Evolutionary conservation across 2,329 filamentous ascomycete genomes (phyloP).

Genomic region (Phyllosticta citriasiana): DNA sequence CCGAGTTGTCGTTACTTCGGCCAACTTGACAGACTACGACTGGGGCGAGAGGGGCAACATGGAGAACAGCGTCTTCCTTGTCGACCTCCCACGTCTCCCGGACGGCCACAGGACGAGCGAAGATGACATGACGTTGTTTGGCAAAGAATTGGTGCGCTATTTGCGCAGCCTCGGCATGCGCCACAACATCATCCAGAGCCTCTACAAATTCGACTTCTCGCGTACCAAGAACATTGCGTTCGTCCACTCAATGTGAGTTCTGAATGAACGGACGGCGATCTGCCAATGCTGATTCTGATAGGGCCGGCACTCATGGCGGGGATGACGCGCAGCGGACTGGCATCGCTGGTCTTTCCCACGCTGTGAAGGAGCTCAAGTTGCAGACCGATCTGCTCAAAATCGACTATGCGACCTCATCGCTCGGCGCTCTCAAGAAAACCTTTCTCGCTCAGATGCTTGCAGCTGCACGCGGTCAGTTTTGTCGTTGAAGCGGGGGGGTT

Average conservation of each 20-base stretch:
- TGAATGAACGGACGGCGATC: conserved; percentile 11
- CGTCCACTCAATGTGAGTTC: conserved; percentile 70
- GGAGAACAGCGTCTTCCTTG: conserved; percentile 87
- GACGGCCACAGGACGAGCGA: conserved; percentile 17
- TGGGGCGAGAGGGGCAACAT: conserved; percentile 80
- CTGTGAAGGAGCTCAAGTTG: conserved; percentile 38
- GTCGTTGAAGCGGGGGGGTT: neutral
- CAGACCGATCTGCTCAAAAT: conserved; percentile 45
- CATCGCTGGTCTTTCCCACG: conserved; percentile 60
- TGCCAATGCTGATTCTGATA: neutral
- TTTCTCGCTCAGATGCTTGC: conserved; percentile 53
- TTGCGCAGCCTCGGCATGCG: conserved; percentile 57
- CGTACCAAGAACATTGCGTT: conserved; percentile 65
- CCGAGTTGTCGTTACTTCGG: conserved; percentile 74
- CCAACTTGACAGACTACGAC: conserved; percentile 71
- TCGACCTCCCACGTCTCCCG: conserved; percentile 64
- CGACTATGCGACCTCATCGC: conserved; percentile 70
- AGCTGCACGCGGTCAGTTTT: conserved; percentile 32
- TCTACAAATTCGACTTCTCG: conserved; percentile 73
- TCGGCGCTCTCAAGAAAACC: conserved; percentile 63
- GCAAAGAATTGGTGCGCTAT: conserved; percentile 61
- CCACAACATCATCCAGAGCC: conserved; percentile 53
- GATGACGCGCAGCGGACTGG: conserved; percentile 47
- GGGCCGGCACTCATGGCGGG: conserved; percentile 20
- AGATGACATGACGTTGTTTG: conserved; percentile 46